Evolutionary conservation across 768 basidiomycete genomes (phyloP), one percentile per base, ranked within the genome.

Genomic region (Hydnum rufescens): DNA sequence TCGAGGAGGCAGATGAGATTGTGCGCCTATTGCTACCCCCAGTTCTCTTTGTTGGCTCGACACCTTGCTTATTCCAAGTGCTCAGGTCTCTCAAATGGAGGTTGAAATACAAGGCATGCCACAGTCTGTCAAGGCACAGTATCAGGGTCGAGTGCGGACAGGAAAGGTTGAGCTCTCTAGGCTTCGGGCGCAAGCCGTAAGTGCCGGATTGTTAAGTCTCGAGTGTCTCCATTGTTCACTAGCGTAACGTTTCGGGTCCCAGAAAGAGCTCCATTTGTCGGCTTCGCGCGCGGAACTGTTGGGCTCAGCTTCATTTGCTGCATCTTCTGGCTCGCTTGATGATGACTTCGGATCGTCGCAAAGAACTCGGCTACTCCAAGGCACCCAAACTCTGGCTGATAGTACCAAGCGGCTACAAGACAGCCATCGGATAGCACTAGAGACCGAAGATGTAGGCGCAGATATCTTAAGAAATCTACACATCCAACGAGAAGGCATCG

Each of bases 1-100:
- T 99, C 3, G 95, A 99, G 63, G 95, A 99, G 65, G 93, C 92
- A 0, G 92, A 95, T 59, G 95, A 97, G 71, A 89, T 96, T 76
- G 92, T 82, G 60, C 47, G 76, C 61, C 13, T 54, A 3, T 50
- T 34, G 26, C 46, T 44, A 55, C 53, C 44, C 32, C n/a, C 30
- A 26, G 4, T 19, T 2, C 13, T 44, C 23, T 44, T 30, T 2
- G 36, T 13, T 13, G 22, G 22, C 13, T 39, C 36, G 36, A 13
- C 44, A 13, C 26, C 44, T 16, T 13, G 8, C 8, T 47, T 28
- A 8, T 47, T 8, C 44, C 25, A 3, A 28, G 8, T 49, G 49
- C 49, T 3, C 58, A 97, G 93, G 75, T 96, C 58, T 89, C 89
- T 46, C 95, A 99, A 75, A 95, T 99, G 93, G 93, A 96, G 68